Percentiles rank a stretch among this genome's conserved stretches.
Evolutionary conservation across 2,329 filamentous ascomycete species (phyloP).

Genomic region (Pezicula radicicola): DNA sequence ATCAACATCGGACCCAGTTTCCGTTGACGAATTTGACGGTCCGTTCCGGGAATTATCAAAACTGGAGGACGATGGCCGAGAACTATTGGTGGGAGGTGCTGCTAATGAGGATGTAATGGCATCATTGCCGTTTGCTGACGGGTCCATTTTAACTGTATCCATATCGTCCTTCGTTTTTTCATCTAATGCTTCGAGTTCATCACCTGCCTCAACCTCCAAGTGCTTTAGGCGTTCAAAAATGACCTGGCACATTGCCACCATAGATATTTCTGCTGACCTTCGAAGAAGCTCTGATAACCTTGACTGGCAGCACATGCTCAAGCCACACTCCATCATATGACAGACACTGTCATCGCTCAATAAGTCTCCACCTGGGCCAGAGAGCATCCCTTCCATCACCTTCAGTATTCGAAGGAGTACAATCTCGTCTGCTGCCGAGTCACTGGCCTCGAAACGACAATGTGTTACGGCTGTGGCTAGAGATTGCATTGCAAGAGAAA

Average conservation of each 20-base stretch:
- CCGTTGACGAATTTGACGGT: conserved; percentile 12
- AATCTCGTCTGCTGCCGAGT: conserved; percentile 91
- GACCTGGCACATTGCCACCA: conserved; percentile 99
- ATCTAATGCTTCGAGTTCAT: conserved; percentile 64
- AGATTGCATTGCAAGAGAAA: conserved; percentile 89
- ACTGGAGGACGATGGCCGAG: conserved; percentile 35
- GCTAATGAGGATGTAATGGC: conserved; percentile 52
- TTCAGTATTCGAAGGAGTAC: conserved; percentile 92
- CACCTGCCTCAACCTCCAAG: conserved; percentile 71
- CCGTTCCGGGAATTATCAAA: conserved; percentile 33
- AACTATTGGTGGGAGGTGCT: conserved; percentile 32
- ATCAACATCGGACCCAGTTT: conserved; percentile 21
- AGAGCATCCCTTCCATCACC: conserved; percentile 98
- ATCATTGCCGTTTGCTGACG: conserved; percentile 63
- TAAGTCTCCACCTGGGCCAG: conserved; percentile 85
- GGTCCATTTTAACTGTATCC: conserved; percentile 81
- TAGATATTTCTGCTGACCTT: conserved; percentile 89
- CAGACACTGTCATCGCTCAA: conserved; percentile 98
- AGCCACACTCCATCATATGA: conserved; percentile 97
- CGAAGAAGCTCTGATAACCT: conserved; percentile 87
- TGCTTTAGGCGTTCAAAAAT: conserved; percentile 93
- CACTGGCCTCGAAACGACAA: conserved; percentile 95
- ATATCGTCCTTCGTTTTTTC: conserved; percentile 65
- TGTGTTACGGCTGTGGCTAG: conserved; percentile 94
- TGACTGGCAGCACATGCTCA: conserved; percentile 95